Evolutionary conservation across 2,329 filamentous ascomycete genomes (phyloP), one percentile per base, ranked within the genome.

Genomic region (Fusarium agapanthi): DNA sequence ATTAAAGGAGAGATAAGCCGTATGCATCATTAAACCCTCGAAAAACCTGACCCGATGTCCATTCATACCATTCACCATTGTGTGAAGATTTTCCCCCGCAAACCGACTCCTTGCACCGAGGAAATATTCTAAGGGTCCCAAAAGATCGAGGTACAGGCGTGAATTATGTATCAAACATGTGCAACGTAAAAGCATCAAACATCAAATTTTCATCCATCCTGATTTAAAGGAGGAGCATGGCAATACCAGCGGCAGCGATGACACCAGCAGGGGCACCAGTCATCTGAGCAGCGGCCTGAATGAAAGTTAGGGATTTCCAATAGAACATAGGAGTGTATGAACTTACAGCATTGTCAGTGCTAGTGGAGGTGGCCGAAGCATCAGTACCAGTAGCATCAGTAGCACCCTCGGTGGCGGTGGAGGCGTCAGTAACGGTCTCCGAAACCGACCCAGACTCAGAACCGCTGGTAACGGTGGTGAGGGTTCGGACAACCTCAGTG

Each of bases 201-300:
- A 61, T 73, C 64, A 69, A 51, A 59, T 63, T 51, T 55, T n/a
- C 5, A 24, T 44, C 55, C 54, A 41, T 30, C 64, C 63, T 61
- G 34, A 71, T 72, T 84, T 86, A 88, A 66, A 88, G 82, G 66
- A 88, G 79, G 67, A 87, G 75, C 69, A 82, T 84, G 44, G 84
- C 86, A 50, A 88, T 66, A 76, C 86, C 86, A 26, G 85, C 86
- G 28, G 84, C 86, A 57, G 85, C 86, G 44, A 88, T 68, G 54
- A 87, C 71, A 63, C 85, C 86, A 34, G 79, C 77, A 28, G 86
- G 85, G 41, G 83, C 85, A 63, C 82, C 84, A 54, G 86, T 86
- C 75, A 80, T 79, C 65, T 84, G 81, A 45, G 84, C 79, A 56
- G 71, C 64, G 38, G 70, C 79, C 81, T 82, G 47, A 4, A 37